phyloP scores from a whole-genome alignment of 139 green algal species.

The Chlorella vulgaris region DNA sequence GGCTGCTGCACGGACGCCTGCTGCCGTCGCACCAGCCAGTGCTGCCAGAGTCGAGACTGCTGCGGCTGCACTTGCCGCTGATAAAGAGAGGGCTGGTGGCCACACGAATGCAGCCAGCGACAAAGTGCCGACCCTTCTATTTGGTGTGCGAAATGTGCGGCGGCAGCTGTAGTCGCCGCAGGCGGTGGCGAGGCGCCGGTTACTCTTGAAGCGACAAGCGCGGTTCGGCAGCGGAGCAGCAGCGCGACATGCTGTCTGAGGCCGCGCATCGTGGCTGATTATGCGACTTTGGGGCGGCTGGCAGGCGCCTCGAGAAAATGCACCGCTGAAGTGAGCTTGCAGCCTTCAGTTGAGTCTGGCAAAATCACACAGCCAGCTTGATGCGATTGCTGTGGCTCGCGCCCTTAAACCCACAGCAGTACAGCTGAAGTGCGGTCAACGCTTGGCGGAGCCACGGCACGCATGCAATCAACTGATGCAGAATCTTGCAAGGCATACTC shows the following conservation, averaged over 20 bases:
- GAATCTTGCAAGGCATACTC: no score
- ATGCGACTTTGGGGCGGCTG: background rate
- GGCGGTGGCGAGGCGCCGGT: background rate
- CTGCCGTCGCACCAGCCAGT: background rate
- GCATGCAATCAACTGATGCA: no score
- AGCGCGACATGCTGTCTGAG: background rate
- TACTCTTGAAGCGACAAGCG: background rate
- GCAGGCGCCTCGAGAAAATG: no score
- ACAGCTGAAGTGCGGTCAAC: no score
- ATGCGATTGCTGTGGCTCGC: no score
- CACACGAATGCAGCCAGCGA: constrained; percentile 18
- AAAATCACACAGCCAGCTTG: no score
- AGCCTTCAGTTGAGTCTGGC: no score
- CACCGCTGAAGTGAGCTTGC: no score
- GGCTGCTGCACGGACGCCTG: no score
- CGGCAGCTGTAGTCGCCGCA: background rate
- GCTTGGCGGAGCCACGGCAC: no score
- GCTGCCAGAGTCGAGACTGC: background rate
- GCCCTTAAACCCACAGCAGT: no score
- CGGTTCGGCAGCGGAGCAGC: background rate
- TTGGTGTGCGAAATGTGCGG: background rate
- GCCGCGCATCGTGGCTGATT: background rate
- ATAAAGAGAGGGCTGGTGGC: background rate
- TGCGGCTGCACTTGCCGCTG: constrained; percentile 2
- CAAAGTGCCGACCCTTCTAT: background rate